phyloP scores from a whole-genome alignment of 179 eudicot genomes.

The Patellifolia procumbens region DNA sequence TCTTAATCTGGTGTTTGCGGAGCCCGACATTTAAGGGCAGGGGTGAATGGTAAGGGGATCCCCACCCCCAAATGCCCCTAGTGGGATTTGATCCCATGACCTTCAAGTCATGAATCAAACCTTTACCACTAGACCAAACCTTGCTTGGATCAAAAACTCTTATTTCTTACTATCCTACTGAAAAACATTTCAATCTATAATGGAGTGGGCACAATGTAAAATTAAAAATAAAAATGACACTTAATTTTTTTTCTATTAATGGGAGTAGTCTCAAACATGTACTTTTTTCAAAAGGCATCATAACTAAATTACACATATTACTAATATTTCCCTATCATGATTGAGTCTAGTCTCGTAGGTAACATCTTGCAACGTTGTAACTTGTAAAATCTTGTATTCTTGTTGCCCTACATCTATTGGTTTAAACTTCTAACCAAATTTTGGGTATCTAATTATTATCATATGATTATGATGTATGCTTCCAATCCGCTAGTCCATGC shows the following conservation, averaged over 20 bases:
- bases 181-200: too few relatives aligned
- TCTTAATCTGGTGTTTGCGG: too few relatives aligned
- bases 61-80: too few relatives aligned
- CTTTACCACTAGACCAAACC: too few relatives aligned
- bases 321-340: not conserved
- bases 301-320: not conserved
- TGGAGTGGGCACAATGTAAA: not conserved
- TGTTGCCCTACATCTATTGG: not conserved
- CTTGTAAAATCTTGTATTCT: not conserved
- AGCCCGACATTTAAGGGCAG: too few relatives aligned
- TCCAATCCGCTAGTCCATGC: conserved; percentile 4
- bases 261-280: not conserved
- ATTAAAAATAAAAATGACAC: not conserved
- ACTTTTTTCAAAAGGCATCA: not conserved
- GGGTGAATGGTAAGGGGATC: too few relatives aligned
- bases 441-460: not conserved
- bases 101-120: too few relatives aligned
- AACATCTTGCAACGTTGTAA: not conserved
- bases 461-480: conserved; percentile 11
- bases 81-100: too few relatives aligned
- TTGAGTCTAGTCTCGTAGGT: not conserved
- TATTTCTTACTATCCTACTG: too few relatives aligned
- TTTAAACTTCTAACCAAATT: conserved; percentile 30
- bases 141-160: too few relatives aligned
- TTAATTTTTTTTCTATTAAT: not conserved